Conservation (phyloP, 2,329 filamentous ascomycete genomes). For the Coleophoma cylindrospora region DNA sequence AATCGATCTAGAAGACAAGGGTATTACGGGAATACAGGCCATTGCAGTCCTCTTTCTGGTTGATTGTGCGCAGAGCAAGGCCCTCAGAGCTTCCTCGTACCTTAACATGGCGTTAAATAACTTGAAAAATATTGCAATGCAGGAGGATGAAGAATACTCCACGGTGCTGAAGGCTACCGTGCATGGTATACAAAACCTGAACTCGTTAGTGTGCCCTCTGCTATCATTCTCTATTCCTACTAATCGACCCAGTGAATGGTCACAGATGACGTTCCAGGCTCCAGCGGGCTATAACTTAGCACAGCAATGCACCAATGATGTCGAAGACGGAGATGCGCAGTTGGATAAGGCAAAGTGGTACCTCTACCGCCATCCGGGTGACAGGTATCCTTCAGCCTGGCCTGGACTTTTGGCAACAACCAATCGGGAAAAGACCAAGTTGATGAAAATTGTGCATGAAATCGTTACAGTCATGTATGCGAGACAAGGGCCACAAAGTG, state of each 20-base stretch:
- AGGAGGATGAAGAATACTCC: slow-evolving; percentile 13
- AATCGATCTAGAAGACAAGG: slow-evolving; percentile 17
- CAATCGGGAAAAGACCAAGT: slow-evolving; percentile 24
- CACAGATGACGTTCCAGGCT: slow-evolving; percentile 24
- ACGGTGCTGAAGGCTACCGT: slow-evolving; percentile 24
- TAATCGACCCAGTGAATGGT: slow-evolving; percentile 27
- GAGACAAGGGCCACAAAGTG: slow-evolving; percentile 7
- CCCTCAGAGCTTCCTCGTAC: slow-evolving; percentile 22
- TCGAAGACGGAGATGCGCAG: slow-evolving; percentile 9
- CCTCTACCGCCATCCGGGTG: slow-evolving; percentile 16
- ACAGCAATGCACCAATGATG: slow-evolving; percentile 1
- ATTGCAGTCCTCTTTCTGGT: slow-evolving; percentile 27
- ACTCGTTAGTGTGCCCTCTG: slow-evolving; percentile 21
- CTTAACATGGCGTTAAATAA: slow-evolving; percentile 18
- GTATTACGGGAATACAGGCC: slow-evolving; percentile 23
- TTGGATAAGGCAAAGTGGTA: slow-evolving; percentile 20
- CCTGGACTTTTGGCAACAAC: slow-evolving; percentile 21
- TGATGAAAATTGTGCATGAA: slow-evolving; percentile 22
- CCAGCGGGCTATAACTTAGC: slow-evolving; percentile 9
- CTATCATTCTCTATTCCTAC: slow-evolving; percentile 1
- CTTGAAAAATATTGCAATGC: slow-evolving; percentile 10
- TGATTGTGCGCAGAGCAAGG: slow-evolving; percentile 19
- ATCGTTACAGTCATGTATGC: slow-evolving; percentile 19
- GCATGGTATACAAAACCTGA: slow-evolving; percentile 26
- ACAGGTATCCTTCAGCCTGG: slow-evolving; percentile 11